Conservation (phyloP, 495 filamentous ascomycete species). For the Aspergillus hancockii region DNA sequence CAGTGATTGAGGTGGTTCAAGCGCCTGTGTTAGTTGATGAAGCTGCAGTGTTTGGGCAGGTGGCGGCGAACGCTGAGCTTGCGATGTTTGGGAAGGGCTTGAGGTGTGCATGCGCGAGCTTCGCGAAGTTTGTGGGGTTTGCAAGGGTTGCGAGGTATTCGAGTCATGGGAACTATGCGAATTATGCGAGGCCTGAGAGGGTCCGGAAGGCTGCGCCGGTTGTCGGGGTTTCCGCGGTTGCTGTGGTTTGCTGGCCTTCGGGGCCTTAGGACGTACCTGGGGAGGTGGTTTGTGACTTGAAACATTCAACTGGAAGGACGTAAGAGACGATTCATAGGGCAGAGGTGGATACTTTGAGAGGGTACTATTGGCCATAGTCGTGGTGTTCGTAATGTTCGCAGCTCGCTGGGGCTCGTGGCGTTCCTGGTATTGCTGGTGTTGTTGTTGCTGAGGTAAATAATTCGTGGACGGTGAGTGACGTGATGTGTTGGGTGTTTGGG, state of each 20-base stretch:
- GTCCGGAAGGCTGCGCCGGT: too few species aligned
- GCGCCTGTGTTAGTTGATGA: neutral
- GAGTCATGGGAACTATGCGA: too few species aligned
- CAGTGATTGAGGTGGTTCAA: neutral
- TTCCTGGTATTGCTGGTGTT: neutral
- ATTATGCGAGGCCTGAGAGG: too few species aligned
- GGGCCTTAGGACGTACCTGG: neutral
- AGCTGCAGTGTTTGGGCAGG: too few species aligned
- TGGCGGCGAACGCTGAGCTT: too few species aligned
- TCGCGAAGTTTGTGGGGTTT: too few species aligned
- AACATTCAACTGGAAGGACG: neutral
- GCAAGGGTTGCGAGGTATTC: too few species aligned
- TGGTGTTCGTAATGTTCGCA: neutral
- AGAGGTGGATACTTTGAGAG: neutral
- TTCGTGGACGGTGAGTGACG: neutral
- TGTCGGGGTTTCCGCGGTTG: neutral
- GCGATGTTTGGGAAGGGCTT: too few species aligned
- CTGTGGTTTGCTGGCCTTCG: neutral
- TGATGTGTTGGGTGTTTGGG: neutral
- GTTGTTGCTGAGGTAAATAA: neutral
- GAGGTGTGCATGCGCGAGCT: too few species aligned
- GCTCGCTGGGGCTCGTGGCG: neutral
- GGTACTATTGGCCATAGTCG: neutral
- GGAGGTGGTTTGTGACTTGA: neutral
- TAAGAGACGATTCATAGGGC: neutral